Percentiles rank a stretch among this genome's conserved stretches.
These are phyloP conservation scores for Rhododendron ovatum DNA, from an alignment of 148 eudicot genomes.

Conservation along the genomic window DNA sequence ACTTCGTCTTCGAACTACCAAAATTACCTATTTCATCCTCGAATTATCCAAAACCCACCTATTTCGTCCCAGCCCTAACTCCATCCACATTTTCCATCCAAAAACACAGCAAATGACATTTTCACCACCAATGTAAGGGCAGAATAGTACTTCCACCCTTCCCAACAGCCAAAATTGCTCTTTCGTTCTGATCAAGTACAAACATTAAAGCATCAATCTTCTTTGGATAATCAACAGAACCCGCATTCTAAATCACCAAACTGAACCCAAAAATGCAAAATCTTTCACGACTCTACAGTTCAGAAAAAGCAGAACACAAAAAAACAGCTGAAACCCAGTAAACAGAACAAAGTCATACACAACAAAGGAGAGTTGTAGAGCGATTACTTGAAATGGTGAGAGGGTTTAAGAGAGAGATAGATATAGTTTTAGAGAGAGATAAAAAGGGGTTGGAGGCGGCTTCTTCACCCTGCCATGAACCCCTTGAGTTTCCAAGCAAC, in stretches of 20 bases:
- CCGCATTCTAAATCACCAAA: slow-evolving; percentile 10
- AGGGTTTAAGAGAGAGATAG: neutral
- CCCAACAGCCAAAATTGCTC: neutral
- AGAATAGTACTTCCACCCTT: no score
- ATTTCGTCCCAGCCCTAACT: no score
- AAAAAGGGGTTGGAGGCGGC: slow-evolving; percentile 16
- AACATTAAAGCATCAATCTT: neutral
- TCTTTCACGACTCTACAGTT: neutral
- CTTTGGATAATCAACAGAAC: neutral
- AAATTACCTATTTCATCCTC: no score
- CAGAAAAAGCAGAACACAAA: neutral
- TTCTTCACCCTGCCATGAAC: neutral
- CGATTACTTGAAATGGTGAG: slow-evolving; percentile 10
- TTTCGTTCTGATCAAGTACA: neutral
- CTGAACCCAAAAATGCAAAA: neutral
- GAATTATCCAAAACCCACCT: no score
- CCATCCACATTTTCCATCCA: no score
- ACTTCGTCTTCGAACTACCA: no score
- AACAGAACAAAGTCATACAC: neutral
- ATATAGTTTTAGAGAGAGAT: no score
- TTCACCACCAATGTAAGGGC: no score
- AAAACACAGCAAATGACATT: no score
- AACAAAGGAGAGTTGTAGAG: neutral
- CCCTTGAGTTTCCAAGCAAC: slow-evolving; percentile 13
- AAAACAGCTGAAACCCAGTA: slow-evolving; percentile 4